Evolutionary conservation across 768 basidiomycete species (phyloP).

Genomic region (Lactifluus pinguis): DNA sequence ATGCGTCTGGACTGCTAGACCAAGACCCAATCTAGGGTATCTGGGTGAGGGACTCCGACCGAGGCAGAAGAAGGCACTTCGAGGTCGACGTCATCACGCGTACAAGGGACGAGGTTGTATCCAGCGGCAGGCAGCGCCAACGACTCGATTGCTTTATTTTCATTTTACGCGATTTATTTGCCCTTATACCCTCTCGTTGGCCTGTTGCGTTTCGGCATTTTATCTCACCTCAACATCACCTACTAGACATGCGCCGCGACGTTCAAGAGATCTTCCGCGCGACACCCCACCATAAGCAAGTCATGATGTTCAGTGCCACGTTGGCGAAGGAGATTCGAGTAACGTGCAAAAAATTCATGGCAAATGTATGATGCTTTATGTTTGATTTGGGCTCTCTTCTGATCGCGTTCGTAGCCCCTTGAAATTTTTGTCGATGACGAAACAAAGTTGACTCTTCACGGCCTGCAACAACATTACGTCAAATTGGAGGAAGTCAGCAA

Average conservation of each 20-base stretch:
- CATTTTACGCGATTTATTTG: constrained; percentile 31
- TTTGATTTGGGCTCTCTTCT: neutral
- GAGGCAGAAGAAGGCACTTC: constrained; percentile 13
- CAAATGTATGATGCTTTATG: constrained; percentile 57
- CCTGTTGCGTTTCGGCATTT: constrained; percentile 37
- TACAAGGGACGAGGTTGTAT: constrained; percentile 5
- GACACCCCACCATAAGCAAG: constrained; percentile 99
- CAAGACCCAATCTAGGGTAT: constrained; percentile 8
- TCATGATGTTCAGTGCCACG: constrained; percentile 99
- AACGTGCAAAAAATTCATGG: constrained; percentile 99
- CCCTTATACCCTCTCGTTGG: constrained; percentile 45
- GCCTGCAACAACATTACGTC: constrained; percentile 97
- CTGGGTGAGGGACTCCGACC: constrained; percentile 5
- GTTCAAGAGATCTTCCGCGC: constrained; percentile 99
- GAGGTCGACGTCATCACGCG: constrained; percentile 13
- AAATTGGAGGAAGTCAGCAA: constrained; percentile 92
- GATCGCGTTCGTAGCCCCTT: constrained; percentile 55
- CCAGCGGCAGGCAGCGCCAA: constrained; percentile 11
- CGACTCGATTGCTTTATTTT: constrained; percentile 15
- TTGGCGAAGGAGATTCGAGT: constrained; percentile 92
- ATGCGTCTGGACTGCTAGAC: constrained; percentile 15
- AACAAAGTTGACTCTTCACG: constrained; percentile 95
- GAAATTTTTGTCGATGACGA: constrained; percentile 99
- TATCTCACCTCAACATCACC: constrained; percentile 63
- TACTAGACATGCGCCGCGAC: constrained; percentile 99